phyloP scores from a whole-genome alignment of 2,329 filamentous ascomycete species.

The Dryadomyces sulphureus region DNA sequence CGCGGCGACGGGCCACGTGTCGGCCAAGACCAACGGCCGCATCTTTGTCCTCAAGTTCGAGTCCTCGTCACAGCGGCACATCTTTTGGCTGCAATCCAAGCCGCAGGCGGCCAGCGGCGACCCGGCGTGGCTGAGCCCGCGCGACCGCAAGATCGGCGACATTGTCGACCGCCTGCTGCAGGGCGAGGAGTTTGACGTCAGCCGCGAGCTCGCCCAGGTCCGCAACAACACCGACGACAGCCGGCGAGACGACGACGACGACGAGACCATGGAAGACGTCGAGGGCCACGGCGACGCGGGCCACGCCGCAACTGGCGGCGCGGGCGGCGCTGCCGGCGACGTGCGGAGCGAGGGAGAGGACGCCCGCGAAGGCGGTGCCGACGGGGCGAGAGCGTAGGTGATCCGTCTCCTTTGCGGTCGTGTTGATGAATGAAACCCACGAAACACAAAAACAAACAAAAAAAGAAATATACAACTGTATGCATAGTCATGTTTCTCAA shows the following conservation, averaged over 20 bases:
- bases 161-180: slow-evolving; percentile 75
- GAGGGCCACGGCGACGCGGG: slow-evolving; percentile 47
- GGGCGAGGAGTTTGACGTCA: slow-evolving; percentile 76
- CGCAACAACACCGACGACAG: slow-evolving; percentile 31
- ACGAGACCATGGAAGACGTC: slow-evolving; percentile 68
- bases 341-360: slow-evolving; percentile 78
- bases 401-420: slow-evolving; percentile 18
- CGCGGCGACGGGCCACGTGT: slow-evolving; percentile 37
- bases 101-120: slow-evolving; percentile 57
- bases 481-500: slow-evolving; percentile 2
- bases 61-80: slow-evolving; percentile 77
- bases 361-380: slow-evolving; percentile 81
- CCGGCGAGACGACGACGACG: slow-evolving; percentile 39
- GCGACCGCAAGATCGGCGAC: slow-evolving; percentile 76
- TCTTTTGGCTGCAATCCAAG: slow-evolving; percentile 96
- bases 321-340: slow-evolving; percentile 79
- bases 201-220: slow-evolving; percentile 53
- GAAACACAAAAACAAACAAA: neutral
- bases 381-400: slow-evolving; percentile 99
- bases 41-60: slow-evolving; percentile 89
- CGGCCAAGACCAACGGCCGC: slow-evolving; percentile 65
- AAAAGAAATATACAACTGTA: slow-evolving; percentile 2
- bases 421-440: neutral
- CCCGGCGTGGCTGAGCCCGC: slow-evolving; percentile 64
- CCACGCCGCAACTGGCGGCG: slow-evolving; percentile 57